A percentile compares a stretch with the other conserved stretches of the same genome.
These are phyloP conservation scores for Hysterangium stoloniferum DNA, from an alignment of 768 basidiomycete genomes.

Conservation along the genomic window DNA sequence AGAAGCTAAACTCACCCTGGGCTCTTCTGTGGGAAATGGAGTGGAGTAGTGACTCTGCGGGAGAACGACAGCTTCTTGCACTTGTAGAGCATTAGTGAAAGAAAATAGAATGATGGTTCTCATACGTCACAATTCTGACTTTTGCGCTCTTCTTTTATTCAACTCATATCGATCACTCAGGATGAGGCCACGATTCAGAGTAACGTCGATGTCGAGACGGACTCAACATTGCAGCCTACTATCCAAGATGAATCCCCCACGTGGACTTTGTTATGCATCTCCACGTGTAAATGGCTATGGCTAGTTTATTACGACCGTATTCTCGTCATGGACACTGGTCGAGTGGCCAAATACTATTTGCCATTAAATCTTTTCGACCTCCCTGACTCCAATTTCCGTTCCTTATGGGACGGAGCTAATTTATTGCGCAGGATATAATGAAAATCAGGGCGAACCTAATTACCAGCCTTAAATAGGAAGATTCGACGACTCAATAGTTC, in stretches of 20 bases:
- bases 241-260: constrained; percentile 53
- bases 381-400: constrained; percentile 58
- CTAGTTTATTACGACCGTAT: constrained; percentile 59
- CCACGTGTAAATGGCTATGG: constrained; percentile 15
- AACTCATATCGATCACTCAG: no score
- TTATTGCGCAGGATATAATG: constrained; percentile 49
- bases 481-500: no score
- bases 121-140: constrained; percentile 26
- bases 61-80: constrained; percentile 61
- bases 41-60: constrained; percentile 57
- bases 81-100: constrained; percentile 56
- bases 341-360: constrained; percentile 66
- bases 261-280: constrained; percentile 49
- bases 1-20: constrained; percentile 63
- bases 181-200: constrained; percentile 63
- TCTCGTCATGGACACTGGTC: constrained; percentile 64
- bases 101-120: constrained; percentile 51
- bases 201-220: constrained; percentile 55
- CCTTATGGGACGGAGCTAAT: constrained; percentile 59
- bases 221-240: constrained; percentile 52
- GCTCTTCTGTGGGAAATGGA: constrained; percentile 54
- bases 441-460: no score
- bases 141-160: not conserved
- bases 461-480: no score
- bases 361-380: constrained; percentile 58